Percentiles rank a stretch among this genome's conserved stretches.
Conservation (phyloP, 306 rosid species). For the Cicer pinnatifidum region DNA sequence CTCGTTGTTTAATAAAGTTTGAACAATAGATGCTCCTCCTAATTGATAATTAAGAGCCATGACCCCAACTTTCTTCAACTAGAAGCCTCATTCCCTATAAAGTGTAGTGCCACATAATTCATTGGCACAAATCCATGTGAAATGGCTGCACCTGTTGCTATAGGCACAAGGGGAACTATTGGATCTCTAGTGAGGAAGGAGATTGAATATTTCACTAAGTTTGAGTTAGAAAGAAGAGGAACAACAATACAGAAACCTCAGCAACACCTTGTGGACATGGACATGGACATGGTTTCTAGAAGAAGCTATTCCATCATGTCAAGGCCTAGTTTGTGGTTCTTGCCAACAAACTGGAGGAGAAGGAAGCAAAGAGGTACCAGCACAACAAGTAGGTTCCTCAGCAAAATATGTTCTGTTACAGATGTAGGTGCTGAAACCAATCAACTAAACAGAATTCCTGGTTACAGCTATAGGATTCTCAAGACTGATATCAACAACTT, state of each 20-base stretch:
- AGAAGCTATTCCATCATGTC: conserved; percentile 20
- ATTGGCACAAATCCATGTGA: not conserved
- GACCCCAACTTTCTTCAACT: conserved; percentile 57
- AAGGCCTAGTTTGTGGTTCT: conserved; percentile 65
- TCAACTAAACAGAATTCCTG: conserved; percentile 57
- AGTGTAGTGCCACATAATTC: conserved; percentile 44
- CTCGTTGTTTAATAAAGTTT: not conserved
- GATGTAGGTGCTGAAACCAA: conserved; percentile 56
- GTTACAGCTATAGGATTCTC: conserved; percentile 69
- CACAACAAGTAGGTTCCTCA: conserved; percentile 43
- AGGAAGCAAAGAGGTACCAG: conserved; percentile 55
- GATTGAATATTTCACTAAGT: conserved; percentile 71
- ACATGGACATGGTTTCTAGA: conserved; percentile 47
- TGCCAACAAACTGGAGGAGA: conserved; percentile 47
- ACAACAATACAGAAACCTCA: conserved; percentile 48
- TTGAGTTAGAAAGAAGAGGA: conserved; percentile 59
- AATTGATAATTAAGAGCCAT: conserved; percentile 51
- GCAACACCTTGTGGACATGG: conserved; percentile 36
- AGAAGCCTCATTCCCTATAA: conserved; percentile 53
- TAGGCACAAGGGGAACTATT: conserved; percentile 84
- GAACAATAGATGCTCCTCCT: conserved; percentile 44
- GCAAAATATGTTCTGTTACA: conserved; percentile 58
- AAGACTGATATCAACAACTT: conserved; percentile 51
- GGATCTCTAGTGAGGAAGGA: conserved; percentile 78
- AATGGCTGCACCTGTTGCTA: conserved; percentile 74